These are phyloP conservation scores for Penicillium digitatum DNA, from an alignment of 2,329 filamentous ascomycete species.

Conservation along the genomic window DNA sequence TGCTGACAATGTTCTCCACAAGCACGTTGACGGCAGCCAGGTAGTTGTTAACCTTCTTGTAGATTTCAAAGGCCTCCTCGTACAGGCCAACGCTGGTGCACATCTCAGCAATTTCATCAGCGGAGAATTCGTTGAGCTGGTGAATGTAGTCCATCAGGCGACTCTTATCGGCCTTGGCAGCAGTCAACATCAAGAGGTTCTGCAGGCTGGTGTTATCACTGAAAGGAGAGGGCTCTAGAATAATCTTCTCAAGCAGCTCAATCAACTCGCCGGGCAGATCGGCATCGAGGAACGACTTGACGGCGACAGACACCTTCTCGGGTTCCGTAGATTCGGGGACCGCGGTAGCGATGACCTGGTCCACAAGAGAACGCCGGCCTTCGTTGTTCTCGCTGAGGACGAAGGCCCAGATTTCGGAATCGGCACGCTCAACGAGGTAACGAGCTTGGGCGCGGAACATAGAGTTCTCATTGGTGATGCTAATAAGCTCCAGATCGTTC, in stretches of 20 bases:
- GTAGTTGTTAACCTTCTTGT: slow-evolving; percentile 95
- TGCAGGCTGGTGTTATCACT: slow-evolving; percentile 96
- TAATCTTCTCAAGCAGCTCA: slow-evolving; percentile 97
- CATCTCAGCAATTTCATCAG: slow-evolving; percentile 86
- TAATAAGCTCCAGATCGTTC: slow-evolving; percentile 94
- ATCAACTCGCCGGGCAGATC: slow-evolving; percentile 93
- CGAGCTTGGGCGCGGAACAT: slow-evolving; percentile 99
- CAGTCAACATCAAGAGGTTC: slow-evolving; percentile 93
- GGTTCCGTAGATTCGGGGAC: slow-evolving; percentile 91
- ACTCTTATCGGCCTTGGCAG: slow-evolving; percentile 91
- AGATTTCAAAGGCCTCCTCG: slow-evolving; percentile 97
- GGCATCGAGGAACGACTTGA: slow-evolving; percentile 84
- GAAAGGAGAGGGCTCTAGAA: slow-evolving; percentile 98
- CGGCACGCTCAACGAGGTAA: slow-evolving; percentile 86
- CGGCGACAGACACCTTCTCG: slow-evolving; percentile 89
- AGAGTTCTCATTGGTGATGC: slow-evolving; percentile 98
- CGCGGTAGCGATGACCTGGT: slow-evolving; percentile 93
- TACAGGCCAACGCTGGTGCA: slow-evolving; percentile 93
- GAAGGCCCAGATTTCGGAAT: slow-evolving; percentile 88
- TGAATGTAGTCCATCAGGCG: slow-evolving; percentile 97
- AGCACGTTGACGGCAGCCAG: slow-evolving; percentile 82
- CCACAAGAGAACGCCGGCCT: slow-evolving; percentile 85
- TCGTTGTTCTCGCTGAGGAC: slow-evolving; percentile 95
- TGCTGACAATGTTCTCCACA: slow-evolving; percentile 94
- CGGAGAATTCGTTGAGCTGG: slow-evolving; percentile 79